Conservation (phyloP, 257 asterid species). For the Solanum etuberosum region DNA sequence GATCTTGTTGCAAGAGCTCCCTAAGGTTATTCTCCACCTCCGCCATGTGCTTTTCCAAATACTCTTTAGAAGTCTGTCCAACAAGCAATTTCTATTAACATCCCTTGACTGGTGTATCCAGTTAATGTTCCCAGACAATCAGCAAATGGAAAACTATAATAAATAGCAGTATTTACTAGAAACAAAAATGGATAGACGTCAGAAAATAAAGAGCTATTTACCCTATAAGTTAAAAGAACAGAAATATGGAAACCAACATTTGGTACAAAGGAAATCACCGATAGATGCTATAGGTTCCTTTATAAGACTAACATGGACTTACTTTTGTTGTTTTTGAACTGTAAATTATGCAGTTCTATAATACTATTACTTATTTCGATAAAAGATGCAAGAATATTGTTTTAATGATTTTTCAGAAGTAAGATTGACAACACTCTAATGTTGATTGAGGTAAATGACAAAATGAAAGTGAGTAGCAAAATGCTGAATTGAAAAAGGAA, state of each 20-base stretch:
- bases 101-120: neutral
- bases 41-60: conserved; percentile 68
- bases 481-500: neutral
- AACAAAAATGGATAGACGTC: neutral
- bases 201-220: neutral
- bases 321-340: neutral
- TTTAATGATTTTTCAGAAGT: neutral
- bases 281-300: neutral
- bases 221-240: neutral
- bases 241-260: neutral
- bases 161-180: neutral
- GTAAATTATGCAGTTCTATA: neutral
- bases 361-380: neutral
- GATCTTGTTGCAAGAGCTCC: conserved; percentile 88
- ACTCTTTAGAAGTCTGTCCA: conserved; percentile 73
- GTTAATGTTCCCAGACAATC: neutral
- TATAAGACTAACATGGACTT: neutral
- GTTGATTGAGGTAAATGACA: neutral
- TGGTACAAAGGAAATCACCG: neutral
- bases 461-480: neutral
- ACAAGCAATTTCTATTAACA: neutral
- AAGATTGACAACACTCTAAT: neutral
- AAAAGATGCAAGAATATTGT: neutral
- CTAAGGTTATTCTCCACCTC: conserved; percentile 72
- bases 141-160: neutral